These are phyloP conservation scores for Blastobotrys terrestris DNA, from an alignment of 805 yeast species.

Conservation along the genomic window DNA sequence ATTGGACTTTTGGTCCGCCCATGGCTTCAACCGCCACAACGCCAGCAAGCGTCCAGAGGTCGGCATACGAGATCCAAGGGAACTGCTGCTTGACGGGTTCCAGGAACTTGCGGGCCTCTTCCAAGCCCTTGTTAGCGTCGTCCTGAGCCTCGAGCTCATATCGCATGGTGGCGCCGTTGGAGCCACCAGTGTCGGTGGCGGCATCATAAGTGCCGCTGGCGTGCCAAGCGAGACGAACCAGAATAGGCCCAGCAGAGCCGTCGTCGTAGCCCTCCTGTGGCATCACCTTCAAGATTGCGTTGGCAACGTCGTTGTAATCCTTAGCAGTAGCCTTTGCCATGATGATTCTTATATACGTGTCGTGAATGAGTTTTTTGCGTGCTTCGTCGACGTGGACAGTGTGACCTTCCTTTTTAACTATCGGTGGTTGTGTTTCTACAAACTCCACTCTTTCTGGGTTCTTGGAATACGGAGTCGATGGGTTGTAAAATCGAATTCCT, in stretches of 20 bases:
- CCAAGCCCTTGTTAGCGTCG: conserved; percentile 45
- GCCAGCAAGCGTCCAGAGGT: conserved; percentile 69
- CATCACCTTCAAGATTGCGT: conserved; percentile 31
- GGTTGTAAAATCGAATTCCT: neutral
- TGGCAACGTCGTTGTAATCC: conserved; percentile 36
- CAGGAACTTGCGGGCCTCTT: conserved; percentile 49
- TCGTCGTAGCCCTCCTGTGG: conserved; percentile 51
- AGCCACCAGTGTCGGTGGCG: conserved; percentile 44
- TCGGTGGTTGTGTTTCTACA: neutral
- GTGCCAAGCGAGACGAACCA: conserved; percentile 83
- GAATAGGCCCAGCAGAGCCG: conserved; percentile 68
- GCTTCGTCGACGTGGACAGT: neutral
- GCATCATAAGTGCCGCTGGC: conserved; percentile 72
- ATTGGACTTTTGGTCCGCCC: conserved; percentile 62
- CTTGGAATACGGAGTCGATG: neutral
- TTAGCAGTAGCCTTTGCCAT: conserved; percentile 21
- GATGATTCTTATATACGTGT: neutral
- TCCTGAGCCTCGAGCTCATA: conserved; percentile 39
- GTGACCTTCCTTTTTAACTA: neutral
- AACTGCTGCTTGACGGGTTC: conserved; percentile 48
- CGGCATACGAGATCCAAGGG: conserved; percentile 61
- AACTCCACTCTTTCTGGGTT: neutral
- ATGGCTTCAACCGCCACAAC: conserved; percentile 55
- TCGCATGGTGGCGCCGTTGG: conserved; percentile 52
- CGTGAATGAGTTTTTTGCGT: conserved; percentile 1